A percentile compares a stretch with the other conserved stretches of the same genome.
Conservation (phyloP, 345 rosid species). For the Trapa bicornis region DNA sequence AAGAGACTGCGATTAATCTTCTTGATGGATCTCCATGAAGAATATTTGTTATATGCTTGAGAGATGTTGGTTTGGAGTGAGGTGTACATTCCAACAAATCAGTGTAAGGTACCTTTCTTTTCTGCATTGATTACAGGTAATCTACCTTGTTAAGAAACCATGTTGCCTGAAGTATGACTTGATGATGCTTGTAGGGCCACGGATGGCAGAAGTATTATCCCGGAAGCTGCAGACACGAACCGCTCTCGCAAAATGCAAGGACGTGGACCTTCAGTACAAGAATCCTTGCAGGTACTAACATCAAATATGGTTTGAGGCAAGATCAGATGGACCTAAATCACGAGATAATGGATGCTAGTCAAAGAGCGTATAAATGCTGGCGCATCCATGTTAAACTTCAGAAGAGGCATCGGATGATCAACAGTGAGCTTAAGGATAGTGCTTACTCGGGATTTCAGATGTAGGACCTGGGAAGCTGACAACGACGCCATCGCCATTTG, state of each 20-base stretch:
- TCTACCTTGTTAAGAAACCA: background rate
- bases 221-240: slow-evolving; percentile 8
- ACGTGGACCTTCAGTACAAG: background rate
- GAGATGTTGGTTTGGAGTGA: background rate
- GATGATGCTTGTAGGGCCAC: background rate
- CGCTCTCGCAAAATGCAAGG: background rate
- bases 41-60: background rate
- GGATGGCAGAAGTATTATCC: background rate
- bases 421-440: background rate
- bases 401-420: background rate
- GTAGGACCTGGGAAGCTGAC: background rate
- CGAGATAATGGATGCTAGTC: background rate
- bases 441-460: slow-evolving; percentile 4
- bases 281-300: background rate
- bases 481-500: slow-evolving; percentile 2
- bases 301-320: background rate
- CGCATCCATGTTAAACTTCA: background rate
- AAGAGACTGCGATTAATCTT: background rate
- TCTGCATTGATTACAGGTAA: background rate
- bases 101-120: background rate
- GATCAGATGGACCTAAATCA: background rate
- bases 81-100: background rate
- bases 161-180: background rate
- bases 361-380: background rate
- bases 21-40: background rate